Conservation (phyloP, 1,284 basidiomycete species). For the Ceratobasidium sp. region DNA sequence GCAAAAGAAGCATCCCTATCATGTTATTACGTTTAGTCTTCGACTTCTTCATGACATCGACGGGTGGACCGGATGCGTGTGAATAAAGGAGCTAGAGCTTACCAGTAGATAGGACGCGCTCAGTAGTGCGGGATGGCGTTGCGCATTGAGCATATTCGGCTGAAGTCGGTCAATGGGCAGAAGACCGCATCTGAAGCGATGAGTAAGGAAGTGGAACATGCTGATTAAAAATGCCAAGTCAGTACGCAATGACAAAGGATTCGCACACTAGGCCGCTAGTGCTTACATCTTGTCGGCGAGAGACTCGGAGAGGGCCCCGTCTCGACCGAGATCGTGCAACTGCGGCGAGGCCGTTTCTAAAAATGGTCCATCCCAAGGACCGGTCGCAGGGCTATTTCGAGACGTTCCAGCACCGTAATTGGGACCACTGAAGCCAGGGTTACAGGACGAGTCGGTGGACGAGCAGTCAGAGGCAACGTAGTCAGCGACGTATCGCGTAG, state of each 20-base stretch:
- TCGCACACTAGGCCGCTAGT: not conserved
- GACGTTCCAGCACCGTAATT: not conserved
- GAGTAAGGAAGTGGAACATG: conserved; percentile 37
- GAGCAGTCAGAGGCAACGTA: conserved; percentile 37
- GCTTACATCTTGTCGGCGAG: conserved; percentile 22
- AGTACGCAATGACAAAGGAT: conserved; percentile 8
- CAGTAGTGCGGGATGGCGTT: conserved; percentile 35
- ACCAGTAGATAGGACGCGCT: conserved; percentile 24
- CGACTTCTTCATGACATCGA: not conserved
- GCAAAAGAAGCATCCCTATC: conserved; percentile 35
- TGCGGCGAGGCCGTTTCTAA: conserved; percentile 12
- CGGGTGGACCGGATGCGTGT: not conserved
- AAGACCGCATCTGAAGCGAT: conserved; percentile 38
- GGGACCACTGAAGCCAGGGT: conserved; percentile 10
- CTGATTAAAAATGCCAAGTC: conserved; percentile 13
- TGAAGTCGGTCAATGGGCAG: conserved; percentile 24
- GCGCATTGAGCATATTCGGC: conserved; percentile 19
- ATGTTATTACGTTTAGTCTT: not conserved
- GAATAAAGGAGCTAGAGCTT: too few relatives aligned
- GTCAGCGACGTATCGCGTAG: conserved; percentile 23
- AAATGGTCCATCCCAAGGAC: conserved; percentile 16
- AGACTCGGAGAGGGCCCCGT: conserved; percentile 16
- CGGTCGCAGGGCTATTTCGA: conserved; percentile 1
- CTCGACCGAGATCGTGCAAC: conserved; percentile 27
- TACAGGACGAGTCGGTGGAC: conserved; percentile 4